Evolutionary conservation across 345 rosid species (phyloP).

Genomic region (Brassica napus): Da-Ae NC_063441.1:15905501-15906000

Average conservation of each 20-base stretch:
- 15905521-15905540: slow-evolving; percentile 34
- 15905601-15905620: background rate
- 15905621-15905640: background rate
- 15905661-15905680: background rate
- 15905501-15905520: slow-evolving; percentile 22
- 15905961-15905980: too few species aligned
- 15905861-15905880: too few species aligned
- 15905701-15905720: slow-evolving; percentile 15
- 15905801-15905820: slow-evolving; percentile 12
- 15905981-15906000: too few species aligned
- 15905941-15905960: too few species aligned
- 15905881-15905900: too few species aligned
- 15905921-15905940: too few species aligned
- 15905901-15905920: too few species aligned
- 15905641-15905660: background rate
- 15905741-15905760: background rate
- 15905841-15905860: too few species aligned
- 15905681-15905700: background rate
- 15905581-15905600: slow-evolving; percentile 24
- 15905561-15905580: slow-evolving; percentile 29
- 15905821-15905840: slow-evolving; percentile 5
- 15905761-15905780: background rate
- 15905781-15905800: background rate
- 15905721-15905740: slow-evolving; percentile 18
- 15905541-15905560: slow-evolving; percentile 35